Evolutionary conservation across 495 filamentous ascomycete genomes (phyloP), one percentile per base, ranked within the genome.

Genomic region (Penicillium flavigenum): DNA sequence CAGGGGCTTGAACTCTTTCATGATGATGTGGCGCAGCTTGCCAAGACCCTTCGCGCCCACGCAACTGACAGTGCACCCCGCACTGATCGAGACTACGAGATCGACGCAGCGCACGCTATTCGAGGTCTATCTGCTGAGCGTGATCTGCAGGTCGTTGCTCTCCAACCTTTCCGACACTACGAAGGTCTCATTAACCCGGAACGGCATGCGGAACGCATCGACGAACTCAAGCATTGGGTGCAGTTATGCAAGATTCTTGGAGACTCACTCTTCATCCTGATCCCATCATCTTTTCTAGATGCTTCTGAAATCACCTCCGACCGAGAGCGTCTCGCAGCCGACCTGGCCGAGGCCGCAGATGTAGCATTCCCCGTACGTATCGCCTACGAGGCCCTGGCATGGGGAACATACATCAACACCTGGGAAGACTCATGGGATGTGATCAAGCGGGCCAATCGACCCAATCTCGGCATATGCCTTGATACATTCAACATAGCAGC

Each of bases 401-500:
- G 86, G 85, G 87, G 85, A 27, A 89, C 87, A 2, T 77, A 83
- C 57, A 72, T 84, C 47, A 81, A 89, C 68, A 83, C 78, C 70
- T 90, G 88, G 88, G 86, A 91, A 62, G 68, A 74, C 47, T 81
- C 75, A 60, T 91, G 86, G 86, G 79, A 86, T 22, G 70, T 91
- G 9, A 82, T 89, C 1, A 60, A 72, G 50, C 68, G 66, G 19
- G 87, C 88, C 44, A 73, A 89, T 64, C 70, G 87, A 16, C 76
- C 79, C 5, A 91, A 90, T 69, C 86, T 91, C 54, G 88, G 88
- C 8, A 72, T 88, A 56, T 89, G 86, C 68, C 75, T 91, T 17
- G 88, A 91, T 69, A 89, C 86, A 0, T 91, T 87, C 70, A 88
- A 91, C 71, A 89, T 90, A 47, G 84, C 85, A 5, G 88, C 81